Conservation (phyloP, 345 rosid species). For the Bruguiera sexangula region DNA sequence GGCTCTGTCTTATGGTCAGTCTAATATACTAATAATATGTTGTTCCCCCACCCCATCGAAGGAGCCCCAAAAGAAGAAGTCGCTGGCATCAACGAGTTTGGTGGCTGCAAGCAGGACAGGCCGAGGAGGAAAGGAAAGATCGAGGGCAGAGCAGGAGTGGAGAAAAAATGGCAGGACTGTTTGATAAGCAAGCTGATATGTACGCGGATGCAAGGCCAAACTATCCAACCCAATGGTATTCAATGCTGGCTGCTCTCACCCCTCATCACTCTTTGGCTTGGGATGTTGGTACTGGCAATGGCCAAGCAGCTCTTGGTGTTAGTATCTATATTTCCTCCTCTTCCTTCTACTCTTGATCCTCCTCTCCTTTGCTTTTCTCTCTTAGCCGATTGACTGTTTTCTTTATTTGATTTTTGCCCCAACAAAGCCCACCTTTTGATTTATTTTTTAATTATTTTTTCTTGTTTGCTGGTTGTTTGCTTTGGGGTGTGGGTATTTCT, state of each 20-base stretch:
- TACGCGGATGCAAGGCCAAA: slow-evolving; percentile 58
- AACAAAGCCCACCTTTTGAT: too few relatives aligned
- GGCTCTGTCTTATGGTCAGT: too few relatives aligned
- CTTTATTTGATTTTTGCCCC: too few relatives aligned
- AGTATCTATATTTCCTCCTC: slow-evolving; percentile 3
- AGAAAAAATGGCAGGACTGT: slow-evolving; percentile 49
- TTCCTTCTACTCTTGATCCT: not conserved
- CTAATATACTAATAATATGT: too few relatives aligned
- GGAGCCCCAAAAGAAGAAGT: slow-evolving; percentile 14
- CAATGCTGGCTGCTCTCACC: slow-evolving; percentile 48
- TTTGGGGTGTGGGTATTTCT: too few relatives aligned
- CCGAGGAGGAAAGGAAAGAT: not conserved
- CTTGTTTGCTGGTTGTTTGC: too few relatives aligned
- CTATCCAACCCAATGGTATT: slow-evolving; percentile 56
- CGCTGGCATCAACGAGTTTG: too few relatives aligned
- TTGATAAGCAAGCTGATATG: slow-evolving; percentile 60
- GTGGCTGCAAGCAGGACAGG: too few relatives aligned
- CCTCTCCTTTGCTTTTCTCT: not conserved
- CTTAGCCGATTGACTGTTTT: too few relatives aligned
- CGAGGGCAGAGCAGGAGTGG: slow-evolving; percentile 1
- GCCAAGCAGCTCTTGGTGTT: slow-evolving; percentile 67
- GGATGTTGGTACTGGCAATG: slow-evolving; percentile 72
- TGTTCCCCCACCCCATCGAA: not conserved
- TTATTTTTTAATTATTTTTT: too few relatives aligned
- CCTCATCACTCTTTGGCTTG: slow-evolving; percentile 49